These are phyloP conservation scores for Metschnikowia picachoensis DNA, from an alignment of 805 yeast genomes.

Conservation along the genomic window DNA sequence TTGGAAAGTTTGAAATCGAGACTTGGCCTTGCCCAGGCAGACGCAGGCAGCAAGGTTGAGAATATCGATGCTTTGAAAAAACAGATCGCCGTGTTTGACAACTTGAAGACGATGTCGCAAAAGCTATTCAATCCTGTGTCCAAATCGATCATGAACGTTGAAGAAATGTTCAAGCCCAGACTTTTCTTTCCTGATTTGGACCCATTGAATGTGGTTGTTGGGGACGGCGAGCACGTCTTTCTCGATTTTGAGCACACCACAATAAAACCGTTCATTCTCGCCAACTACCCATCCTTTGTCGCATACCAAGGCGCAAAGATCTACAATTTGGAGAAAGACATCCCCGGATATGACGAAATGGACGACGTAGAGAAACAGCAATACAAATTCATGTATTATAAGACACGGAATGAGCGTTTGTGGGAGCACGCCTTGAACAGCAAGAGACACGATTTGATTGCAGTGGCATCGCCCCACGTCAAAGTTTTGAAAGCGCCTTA, in stretches of 20 bases:
- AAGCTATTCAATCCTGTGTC: constrained; percentile 53
- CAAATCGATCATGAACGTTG: constrained; percentile 56
- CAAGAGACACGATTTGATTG: constrained; percentile 61
- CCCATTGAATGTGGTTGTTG: constrained; percentile 76
- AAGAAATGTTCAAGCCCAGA: constrained; percentile 66
- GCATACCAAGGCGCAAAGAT: constrained; percentile 87
- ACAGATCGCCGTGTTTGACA: constrained; percentile 59
- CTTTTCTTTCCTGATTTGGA: constrained; percentile 80
- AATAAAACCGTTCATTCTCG: constrained; percentile 77
- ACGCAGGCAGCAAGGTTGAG: constrained; percentile 44
- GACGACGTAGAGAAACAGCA: constrained; percentile 73
- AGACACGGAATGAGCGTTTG: constrained; percentile 85
- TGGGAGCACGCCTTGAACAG: constrained; percentile 80
- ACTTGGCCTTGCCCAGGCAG: constrained; percentile 52
- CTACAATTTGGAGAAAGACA: constrained; percentile 68
- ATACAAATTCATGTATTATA: constrained; percentile 78
- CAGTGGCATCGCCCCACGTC: constrained; percentile 79
- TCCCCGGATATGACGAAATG: constrained; percentile 64
- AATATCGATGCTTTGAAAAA: constrained; percentile 40
- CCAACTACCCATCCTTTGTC: constrained; percentile 77
- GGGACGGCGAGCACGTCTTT: constrained; percentile 43
- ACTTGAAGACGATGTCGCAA: constrained; percentile 54
- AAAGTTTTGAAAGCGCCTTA: constrained; percentile 69
- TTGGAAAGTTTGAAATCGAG: constrained; percentile 55
- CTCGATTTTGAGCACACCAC: constrained; percentile 81